Conservation (phyloP, 768 basidiomycete species). For the Boletus vermiculosoides region DNA sequence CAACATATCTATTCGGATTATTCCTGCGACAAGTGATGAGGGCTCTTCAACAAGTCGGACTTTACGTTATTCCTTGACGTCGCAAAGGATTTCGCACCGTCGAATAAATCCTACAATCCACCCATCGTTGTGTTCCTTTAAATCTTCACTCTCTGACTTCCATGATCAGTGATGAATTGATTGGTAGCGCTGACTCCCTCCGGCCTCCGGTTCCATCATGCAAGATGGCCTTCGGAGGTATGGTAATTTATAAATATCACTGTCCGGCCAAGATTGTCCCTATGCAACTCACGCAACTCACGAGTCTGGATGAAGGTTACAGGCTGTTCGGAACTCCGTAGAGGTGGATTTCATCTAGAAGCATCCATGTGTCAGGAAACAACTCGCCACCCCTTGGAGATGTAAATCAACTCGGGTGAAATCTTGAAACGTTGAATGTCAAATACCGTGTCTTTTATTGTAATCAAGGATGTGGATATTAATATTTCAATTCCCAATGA, state of each 20-base stretch:
- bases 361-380: not conserved
- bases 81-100: not conserved
- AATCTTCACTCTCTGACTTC: not conserved
- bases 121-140: not conserved
- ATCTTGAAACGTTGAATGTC: too few relatives aligned
- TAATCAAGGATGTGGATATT: not conserved
- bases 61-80: not conserved
- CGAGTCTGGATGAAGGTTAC: not conserved
- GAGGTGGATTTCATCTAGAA: not conserved
- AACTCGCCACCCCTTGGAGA: not conserved
- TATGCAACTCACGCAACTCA: not conserved
- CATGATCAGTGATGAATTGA: not conserved
- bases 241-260: not conserved
- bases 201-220: not conserved
- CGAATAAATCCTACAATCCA: not conserved
- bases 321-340: not conserved
- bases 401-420: not conserved
- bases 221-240: not conserved
- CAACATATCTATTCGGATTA: not conserved
- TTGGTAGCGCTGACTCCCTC: not conserved
- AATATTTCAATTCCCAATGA: not conserved
- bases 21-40: not conserved
- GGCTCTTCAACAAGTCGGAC: not conserved
- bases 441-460: not conserved
- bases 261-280: not conserved